Evolutionary conservation across 805 yeast genomes (phyloP).

Genomic region (Kluyveromyces siamensis): DNA sequence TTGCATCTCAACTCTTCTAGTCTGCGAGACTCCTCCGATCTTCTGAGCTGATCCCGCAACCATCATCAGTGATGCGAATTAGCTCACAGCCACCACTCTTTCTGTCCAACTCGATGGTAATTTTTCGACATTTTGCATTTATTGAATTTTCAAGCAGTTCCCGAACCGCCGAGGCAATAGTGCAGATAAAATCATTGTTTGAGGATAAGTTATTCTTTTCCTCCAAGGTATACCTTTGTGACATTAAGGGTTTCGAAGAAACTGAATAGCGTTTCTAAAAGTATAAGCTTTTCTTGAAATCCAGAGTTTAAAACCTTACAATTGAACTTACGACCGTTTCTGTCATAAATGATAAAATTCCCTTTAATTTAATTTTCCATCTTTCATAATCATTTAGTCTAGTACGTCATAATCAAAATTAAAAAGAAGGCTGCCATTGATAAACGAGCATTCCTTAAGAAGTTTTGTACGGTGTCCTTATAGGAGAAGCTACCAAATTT

Average conservation of each 20-base stretch:
- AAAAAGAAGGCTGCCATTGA: too few relatives aligned
- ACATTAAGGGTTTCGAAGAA: not conserved
- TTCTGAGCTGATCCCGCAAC: conserved; percentile 27
- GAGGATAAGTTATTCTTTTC: not conserved
- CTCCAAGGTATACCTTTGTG: not conserved
- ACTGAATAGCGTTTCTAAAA: too few relatives aligned
- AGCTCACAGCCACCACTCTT: conserved; percentile 30
- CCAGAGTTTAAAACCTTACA: too few relatives aligned
- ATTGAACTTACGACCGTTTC: too few relatives aligned
- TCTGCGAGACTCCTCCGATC: conserved; percentile 15
- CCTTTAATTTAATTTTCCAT: too few relatives aligned
- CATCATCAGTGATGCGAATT: conserved; percentile 33
- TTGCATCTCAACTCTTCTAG: not conserved
- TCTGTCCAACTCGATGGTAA: conserved; percentile 32
- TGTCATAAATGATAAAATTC: too few relatives aligned
- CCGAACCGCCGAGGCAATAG: conserved; percentile 27
- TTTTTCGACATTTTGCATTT: conserved; percentile 29
- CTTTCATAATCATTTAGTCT: too few relatives aligned
- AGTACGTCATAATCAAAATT: too few relatives aligned
- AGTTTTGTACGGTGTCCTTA: too few relatives aligned
- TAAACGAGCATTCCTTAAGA: too few relatives aligned
- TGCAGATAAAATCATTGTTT: not conserved
- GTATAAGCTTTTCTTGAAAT: too few relatives aligned
- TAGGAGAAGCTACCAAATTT: too few relatives aligned
- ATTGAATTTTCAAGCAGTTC: conserved; percentile 36